phyloP scores from a whole-genome alignment of 345 rosid genomes.

The Aethionema arabicum region DNA sequence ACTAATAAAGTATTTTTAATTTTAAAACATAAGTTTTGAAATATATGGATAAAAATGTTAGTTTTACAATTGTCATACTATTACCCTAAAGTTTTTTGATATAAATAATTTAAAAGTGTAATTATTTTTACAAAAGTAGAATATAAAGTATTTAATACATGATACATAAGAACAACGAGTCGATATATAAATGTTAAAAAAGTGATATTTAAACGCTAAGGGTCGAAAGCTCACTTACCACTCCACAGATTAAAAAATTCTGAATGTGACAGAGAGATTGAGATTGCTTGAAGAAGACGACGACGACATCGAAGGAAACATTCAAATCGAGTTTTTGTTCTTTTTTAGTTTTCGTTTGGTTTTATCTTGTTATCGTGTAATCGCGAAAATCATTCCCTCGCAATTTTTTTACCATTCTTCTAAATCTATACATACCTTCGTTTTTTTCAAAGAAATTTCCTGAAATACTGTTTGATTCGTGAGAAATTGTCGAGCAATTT shows the following conservation, averaged over 20 bases:
- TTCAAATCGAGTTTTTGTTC: constrained; percentile 10
- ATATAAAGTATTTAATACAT: too few species aligned
- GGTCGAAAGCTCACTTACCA: constrained; percentile 25
- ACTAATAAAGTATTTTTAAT: too few species aligned
- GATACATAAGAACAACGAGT: neutral
- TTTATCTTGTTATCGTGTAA: neutral
- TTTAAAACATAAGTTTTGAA: too few species aligned
- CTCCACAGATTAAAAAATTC: constrained; percentile 30
- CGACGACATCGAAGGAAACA: constrained; percentile 30
- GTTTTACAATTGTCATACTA: too few species aligned
- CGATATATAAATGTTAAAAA: neutral
- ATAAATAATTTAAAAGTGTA: too few species aligned
- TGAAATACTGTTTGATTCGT: constrained; percentile 16
- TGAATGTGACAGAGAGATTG: constrained; percentile 41
- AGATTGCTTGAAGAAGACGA: constrained; percentile 32
- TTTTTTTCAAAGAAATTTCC: constrained; percentile 19
- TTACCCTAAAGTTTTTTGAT: too few species aligned
- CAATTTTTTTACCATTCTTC: constrained; percentile 9
- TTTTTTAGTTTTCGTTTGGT: neutral
- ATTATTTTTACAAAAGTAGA: too few species aligned
- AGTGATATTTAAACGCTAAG: constrained; percentile 8
- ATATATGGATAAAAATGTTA: too few species aligned
- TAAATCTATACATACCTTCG: constrained; percentile 15
- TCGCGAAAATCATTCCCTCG: constrained; percentile 15
- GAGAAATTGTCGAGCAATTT: neutral